phyloP scores from a whole-genome alignment of 2,329 filamentous ascomycete species.

The Colletotrichum sp. region DNA sequence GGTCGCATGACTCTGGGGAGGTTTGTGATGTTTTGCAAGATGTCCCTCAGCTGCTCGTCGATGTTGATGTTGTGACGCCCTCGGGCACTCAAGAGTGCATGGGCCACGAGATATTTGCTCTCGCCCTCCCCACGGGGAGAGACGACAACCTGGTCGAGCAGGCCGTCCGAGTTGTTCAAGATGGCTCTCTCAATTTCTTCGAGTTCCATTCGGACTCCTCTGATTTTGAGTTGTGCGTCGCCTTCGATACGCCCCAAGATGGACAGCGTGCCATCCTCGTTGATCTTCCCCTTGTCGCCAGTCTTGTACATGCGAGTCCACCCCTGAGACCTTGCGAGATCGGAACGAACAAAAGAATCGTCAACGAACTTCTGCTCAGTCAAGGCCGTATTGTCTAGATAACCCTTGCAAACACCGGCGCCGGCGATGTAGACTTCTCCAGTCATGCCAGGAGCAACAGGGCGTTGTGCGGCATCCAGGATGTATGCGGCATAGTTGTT shows the following conservation, averaged over 20 bases:
- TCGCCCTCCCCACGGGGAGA: background rate
- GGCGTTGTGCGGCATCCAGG: slow-evolving; percentile 36
- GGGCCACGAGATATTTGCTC: background rate
- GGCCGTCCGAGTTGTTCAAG: background rate
- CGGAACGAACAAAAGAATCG: background rate
- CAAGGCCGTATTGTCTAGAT: slow-evolving; percentile 29
- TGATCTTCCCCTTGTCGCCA: background rate
- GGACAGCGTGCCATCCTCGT: background rate
- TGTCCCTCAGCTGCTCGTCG: too few relatives aligned
- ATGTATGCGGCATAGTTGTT: slow-evolving; percentile 45
- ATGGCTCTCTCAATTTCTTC: slow-evolving; percentile 38
- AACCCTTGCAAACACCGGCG: slow-evolving; percentile 34
- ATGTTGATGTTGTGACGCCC: background rate
- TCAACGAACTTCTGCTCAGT: background rate
- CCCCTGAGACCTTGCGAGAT: background rate
- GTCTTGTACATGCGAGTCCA: background rate
- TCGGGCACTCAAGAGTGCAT: background rate
- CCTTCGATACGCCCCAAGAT: slow-evolving; percentile 41
- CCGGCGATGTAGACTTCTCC: slow-evolving; percentile 39
- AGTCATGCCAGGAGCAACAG: slow-evolving; percentile 40
- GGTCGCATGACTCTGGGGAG: background rate
- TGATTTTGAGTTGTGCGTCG: slow-evolving; percentile 51
- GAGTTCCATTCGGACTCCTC: slow-evolving; percentile 50
- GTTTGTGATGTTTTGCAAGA: background rate
- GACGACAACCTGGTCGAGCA: background rate